Evolutionary conservation across 768 basidiomycete genomes (phyloP).

Genomic region (Leccinellum albellum): DNA sequence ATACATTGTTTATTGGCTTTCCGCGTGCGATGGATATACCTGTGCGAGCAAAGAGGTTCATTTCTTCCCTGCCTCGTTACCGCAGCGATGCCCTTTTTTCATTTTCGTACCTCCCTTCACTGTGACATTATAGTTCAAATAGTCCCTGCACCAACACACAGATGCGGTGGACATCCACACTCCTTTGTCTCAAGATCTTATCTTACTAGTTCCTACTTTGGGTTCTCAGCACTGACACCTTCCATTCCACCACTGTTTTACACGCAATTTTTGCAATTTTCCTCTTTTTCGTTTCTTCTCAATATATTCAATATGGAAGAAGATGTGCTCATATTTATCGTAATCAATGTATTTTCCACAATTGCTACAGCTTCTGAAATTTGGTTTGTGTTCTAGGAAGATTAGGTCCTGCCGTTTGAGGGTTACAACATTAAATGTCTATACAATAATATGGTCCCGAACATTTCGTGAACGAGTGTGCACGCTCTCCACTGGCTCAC

Average conservation of each 20-base stretch:
- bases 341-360: background rate
- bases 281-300: background rate
- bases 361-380: background rate
- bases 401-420: background rate
- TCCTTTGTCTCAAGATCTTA: background rate
- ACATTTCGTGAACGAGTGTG: background rate
- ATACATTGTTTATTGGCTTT: background rate
- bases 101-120: background rate
- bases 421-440: background rate
- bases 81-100: background rate
- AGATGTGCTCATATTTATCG: background rate
- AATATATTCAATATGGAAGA: background rate
- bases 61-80: background rate
- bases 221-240: background rate
- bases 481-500: background rate
- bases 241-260: background rate
- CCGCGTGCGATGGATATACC: conserved; percentile 6
- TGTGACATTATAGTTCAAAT: conserved; percentile 8
- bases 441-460: background rate
- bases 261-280: background rate
- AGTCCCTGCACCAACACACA: background rate
- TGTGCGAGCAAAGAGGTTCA: background rate
- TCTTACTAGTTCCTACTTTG: background rate
- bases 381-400: background rate
- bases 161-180: background rate